Conservation (phyloP, 164 flowering plant genomes). For the Berberis thunbergii region DNA sequence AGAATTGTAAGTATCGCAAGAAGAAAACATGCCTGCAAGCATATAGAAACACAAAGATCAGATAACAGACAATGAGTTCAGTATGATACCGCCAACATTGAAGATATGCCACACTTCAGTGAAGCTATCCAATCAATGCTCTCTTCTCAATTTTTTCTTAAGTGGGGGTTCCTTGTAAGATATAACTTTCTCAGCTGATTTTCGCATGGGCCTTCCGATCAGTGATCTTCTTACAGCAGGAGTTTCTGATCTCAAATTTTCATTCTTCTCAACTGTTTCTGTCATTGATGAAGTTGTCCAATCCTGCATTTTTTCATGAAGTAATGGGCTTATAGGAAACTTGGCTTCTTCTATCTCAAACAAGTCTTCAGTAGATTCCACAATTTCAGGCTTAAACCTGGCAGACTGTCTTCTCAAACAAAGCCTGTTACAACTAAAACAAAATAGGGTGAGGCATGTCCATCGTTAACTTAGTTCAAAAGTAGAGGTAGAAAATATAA, state of each 20-base stretch:
- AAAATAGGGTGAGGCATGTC: background rate
- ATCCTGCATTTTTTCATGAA: slow-evolving; percentile 14
- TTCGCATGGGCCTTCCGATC: slow-evolving; percentile 61
- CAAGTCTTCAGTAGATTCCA: slow-evolving; percentile 34
- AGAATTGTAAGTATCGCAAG: too few relatives aligned
- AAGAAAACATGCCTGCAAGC: too few relatives aligned
- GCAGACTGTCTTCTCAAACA: slow-evolving; percentile 61
- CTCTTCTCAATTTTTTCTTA: slow-evolving; percentile 53
- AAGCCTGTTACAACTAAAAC: slow-evolving; percentile 20
- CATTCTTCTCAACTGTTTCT: slow-evolving; percentile 1
- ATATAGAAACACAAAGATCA: too few relatives aligned
- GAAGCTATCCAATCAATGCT: slow-evolving; percentile 18
- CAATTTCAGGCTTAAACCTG: slow-evolving; percentile 23
- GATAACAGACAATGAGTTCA: background rate
- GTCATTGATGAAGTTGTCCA: slow-evolving; percentile 7
- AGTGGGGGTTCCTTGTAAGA: slow-evolving; percentile 65
- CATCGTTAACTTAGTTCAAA: too few relatives aligned
- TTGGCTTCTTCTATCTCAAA: slow-evolving; percentile 51
- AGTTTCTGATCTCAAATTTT: background rate
- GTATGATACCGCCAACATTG: background rate
- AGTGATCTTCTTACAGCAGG: slow-evolving; percentile 38
- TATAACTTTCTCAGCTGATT: slow-evolving; percentile 59
- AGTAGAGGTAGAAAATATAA: background rate
- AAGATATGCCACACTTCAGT: too few relatives aligned
- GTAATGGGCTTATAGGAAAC: slow-evolving; percentile 12